A percentile compares a stretch with the other conserved stretches of the same genome.
These are phyloP conservation scores for Torulaspora indica DNA, from an alignment of 805 yeast species.

Conservation along the genomic window DNA sequence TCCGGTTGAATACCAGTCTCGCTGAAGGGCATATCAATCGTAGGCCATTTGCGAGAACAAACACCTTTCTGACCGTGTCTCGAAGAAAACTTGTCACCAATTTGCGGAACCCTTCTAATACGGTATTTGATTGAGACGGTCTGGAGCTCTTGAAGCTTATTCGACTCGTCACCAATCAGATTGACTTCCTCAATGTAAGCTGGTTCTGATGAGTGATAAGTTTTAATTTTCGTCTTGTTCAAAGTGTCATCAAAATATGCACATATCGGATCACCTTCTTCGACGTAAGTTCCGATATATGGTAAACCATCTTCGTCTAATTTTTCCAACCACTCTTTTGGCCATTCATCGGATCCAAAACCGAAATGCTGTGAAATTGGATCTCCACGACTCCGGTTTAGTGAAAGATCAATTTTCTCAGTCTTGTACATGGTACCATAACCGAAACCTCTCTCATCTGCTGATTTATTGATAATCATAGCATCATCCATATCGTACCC, in stretches of 20 bases:
- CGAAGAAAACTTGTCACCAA: conserved; percentile 96
- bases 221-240: conserved; percentile 87
- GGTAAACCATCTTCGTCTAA: conserved; percentile 93
- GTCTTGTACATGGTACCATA: conserved; percentile 95
- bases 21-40: conserved; percentile 92
- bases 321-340: conserved; percentile 81
- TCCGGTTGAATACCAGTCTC: conserved; percentile 97
- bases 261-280: conserved; percentile 93
- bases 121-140: conserved; percentile 82
- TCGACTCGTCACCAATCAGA: conserved; percentile 74
- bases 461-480: conserved; percentile 95
- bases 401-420: conserved; percentile 79
- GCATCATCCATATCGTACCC: conserved; percentile 99
- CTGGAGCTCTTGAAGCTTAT: conserved; percentile 71
- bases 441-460: conserved; percentile 96
- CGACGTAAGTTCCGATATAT: conserved; percentile 75
- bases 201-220: conserved; percentile 90
- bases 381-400: conserved; percentile 81
- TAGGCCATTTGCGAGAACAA: conserved; percentile 97
- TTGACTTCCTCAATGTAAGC: conserved; percentile 95
- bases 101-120: conserved; percentile 84
- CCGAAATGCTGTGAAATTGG: conserved; percentile 94
- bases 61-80: conserved; percentile 99
- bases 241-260: conserved; percentile 88
- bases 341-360: conserved; percentile 90